Conservation (phyloP, 2,329 filamentous ascomycete species). For the Phyllachora maydis region DNA sequence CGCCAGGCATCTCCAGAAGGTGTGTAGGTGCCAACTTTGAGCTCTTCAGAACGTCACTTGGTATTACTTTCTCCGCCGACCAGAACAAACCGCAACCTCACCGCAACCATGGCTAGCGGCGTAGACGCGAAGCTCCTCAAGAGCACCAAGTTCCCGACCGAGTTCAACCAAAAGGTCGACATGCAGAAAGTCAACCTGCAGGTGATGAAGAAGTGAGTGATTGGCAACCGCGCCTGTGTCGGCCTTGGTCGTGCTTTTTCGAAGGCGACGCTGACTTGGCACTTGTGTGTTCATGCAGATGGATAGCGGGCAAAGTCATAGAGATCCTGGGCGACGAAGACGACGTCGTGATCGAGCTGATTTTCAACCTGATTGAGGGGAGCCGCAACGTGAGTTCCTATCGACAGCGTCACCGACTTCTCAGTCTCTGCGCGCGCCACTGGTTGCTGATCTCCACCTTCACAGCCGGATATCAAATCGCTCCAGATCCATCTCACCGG, state of each 20-base stretch:
- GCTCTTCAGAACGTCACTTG: too few species aligned
- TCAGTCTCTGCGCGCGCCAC: slow-evolving; percentile 2
- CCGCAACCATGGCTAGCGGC: slow-evolving; percentile 48
- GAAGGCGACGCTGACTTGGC: slow-evolving; percentile 1
- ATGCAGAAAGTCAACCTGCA: slow-evolving; percentile 94
- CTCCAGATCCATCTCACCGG: slow-evolving; percentile 88
- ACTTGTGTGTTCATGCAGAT: slow-evolving; percentile 31
- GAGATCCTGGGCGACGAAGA: slow-evolving; percentile 84
- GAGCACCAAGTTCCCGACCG: slow-evolving; percentile 80
- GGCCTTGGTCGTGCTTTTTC: slow-evolving; percentile 1
- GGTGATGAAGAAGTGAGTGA: slow-evolving; percentile 82
- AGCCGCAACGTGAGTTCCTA: slow-evolving; percentile 47
- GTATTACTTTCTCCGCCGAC: not conserved
- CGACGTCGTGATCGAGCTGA: slow-evolving; percentile 84
- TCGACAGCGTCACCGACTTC: not conserved
- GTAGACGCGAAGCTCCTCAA: slow-evolving; percentile 79
- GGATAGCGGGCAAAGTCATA: slow-evolving; percentile 78
- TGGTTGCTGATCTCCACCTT: too few species aligned
- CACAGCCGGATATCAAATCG: slow-evolving; percentile 86
- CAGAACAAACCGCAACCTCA: not conserved
- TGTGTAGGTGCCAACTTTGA: too few species aligned
- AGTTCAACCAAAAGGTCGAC: slow-evolving; percentile 92
- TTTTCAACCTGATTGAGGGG: slow-evolving; percentile 50
- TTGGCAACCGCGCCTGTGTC: too few species aligned
- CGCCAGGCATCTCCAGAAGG: too few species aligned